These are phyloP conservation scores for Globisporangium irregulare DNA, from an alignment of 352 stramenopile species.

Conservation along the genomic window DNA sequence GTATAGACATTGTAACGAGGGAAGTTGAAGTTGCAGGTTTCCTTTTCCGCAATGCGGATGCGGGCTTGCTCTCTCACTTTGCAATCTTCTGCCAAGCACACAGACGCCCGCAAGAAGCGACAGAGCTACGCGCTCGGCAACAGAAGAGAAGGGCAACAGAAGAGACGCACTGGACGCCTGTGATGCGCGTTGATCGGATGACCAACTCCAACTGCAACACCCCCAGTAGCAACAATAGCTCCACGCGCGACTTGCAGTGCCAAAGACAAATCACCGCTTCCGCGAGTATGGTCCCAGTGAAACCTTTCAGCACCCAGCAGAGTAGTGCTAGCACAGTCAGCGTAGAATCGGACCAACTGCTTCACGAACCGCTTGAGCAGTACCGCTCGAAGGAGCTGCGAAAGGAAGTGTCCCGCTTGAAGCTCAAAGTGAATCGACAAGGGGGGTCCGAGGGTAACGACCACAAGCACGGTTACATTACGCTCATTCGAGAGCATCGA, in stretches of 20 bases:
- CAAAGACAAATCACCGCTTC: background rate
- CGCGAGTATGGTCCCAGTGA: background rate
- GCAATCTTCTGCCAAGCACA: background rate
- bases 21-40: constrained; percentile 17
- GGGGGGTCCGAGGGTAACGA: constrained; percentile 26
- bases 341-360: background rate
- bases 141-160: background rate
- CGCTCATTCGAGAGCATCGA: constrained; percentile 25
- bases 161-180: background rate
- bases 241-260: background rate
- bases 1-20: constrained; percentile 8
- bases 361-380: constrained; percentile 35
- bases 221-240: background rate
- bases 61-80: background rate
- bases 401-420: constrained; percentile 32
- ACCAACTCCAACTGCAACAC: background rate
- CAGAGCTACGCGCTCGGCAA: background rate
- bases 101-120: background rate
- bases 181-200: background rate
- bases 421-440: constrained; percentile 27
- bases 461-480: constrained; percentile 39
- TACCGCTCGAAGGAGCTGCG: constrained; percentile 32
- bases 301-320: background rate
- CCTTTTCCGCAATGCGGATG: constrained; percentile 12
- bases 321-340: background rate